Base-by-base conservation (phyloP, 306 rosid genomes). In the Sphenostylis stenocarpa region DNA sequence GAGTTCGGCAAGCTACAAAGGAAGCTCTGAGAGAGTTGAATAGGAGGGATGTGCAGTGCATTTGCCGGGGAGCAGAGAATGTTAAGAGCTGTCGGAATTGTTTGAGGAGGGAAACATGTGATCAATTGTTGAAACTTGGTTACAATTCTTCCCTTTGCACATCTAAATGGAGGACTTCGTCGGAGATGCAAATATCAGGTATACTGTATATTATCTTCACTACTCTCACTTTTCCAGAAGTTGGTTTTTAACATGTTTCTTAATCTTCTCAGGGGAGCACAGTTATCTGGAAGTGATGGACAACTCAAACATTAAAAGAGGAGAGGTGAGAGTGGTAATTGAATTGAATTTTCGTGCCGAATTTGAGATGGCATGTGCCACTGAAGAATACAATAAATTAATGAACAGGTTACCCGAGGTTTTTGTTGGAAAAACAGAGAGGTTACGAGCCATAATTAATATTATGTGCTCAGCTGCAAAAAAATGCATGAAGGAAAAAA, bases 401-500 rank as follows among this genome's bases (percentile, higher is more conserved):
- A 74, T 88, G 3, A 79, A 73, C 47, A 75, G 69, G 38, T 76
- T 93, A 49, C 97, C 98, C 1, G 90, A 88, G 76, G 80, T 90
- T 1, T 93, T 73, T 67, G 85, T 91, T 7, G 98, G 97, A 52
- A 91, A 91, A 81, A 3, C 90, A 5, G 97, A 91, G 69, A 88
- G 90, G 11, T 63, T 93, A 48, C 11, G 76, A 47, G 70, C 17
- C 1, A 28, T 86, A 60, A 82, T 88, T 29, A 90, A 87, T 84
- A 86, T 91, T 44, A 34, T 93, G 84, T 93, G 98, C 77, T 33
- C 84, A 16, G 89, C 94, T 16, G 96, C 89, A 15, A 88, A 91
- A 72, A 86, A 80, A 53, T 87, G 94, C 80, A 91, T 91, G 97
- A 88, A 87, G 89, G 96, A 93, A 70, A 93, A 90, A 90, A 91